A percentile compares a stretch with the other conserved stretches of the same genome.
Conservation (phyloP, 2,329 filamentous ascomycete genomes). For the Aspergillus fijiensis region DNA sequence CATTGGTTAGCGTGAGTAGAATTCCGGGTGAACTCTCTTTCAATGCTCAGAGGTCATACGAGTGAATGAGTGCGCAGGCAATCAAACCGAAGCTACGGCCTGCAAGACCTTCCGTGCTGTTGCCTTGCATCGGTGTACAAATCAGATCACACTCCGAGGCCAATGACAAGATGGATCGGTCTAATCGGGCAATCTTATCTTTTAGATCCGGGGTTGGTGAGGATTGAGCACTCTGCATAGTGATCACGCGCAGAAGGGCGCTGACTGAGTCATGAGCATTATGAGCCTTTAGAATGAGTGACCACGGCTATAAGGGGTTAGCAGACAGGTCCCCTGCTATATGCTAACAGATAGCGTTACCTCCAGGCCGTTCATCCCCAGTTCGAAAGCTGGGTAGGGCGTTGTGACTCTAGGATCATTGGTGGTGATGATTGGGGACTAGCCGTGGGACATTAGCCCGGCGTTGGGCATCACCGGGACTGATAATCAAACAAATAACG, state of each 20-base stretch:
- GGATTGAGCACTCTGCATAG: neutral
- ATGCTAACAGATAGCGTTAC: slow-evolving; percentile 8
- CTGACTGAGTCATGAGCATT: neutral
- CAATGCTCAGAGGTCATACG: slow-evolving; percentile 7
- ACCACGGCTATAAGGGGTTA: slow-evolving; percentile 22
- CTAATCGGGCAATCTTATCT: neutral
- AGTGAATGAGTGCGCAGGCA: slow-evolving; percentile 19
- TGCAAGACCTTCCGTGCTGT: neutral
- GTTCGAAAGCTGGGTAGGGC: slow-evolving; percentile 22
- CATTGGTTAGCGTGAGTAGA: neutral
- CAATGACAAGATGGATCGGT: neutral
- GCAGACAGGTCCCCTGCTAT: neutral
- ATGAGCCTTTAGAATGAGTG: neutral
- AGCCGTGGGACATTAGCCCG: neutral
- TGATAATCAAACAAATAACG: neutral
- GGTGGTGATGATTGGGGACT: slow-evolving; percentile 23
- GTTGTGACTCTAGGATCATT: slow-evolving; percentile 26
- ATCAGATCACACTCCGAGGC: slow-evolving; percentile 11
- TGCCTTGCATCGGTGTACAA: neutral
- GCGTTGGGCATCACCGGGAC: neutral
- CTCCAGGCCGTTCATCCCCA: slow-evolving; percentile 13
- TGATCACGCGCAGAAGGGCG: neutral
- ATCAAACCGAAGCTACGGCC: slow-evolving; percentile 21
- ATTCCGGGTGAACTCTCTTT: too few species aligned
- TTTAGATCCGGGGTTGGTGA: neutral